These are phyloP conservation scores for Phanerochaete sordida DNA, from an alignment of 768 basidiomycete species.

Conservation along the genomic window DNA sequence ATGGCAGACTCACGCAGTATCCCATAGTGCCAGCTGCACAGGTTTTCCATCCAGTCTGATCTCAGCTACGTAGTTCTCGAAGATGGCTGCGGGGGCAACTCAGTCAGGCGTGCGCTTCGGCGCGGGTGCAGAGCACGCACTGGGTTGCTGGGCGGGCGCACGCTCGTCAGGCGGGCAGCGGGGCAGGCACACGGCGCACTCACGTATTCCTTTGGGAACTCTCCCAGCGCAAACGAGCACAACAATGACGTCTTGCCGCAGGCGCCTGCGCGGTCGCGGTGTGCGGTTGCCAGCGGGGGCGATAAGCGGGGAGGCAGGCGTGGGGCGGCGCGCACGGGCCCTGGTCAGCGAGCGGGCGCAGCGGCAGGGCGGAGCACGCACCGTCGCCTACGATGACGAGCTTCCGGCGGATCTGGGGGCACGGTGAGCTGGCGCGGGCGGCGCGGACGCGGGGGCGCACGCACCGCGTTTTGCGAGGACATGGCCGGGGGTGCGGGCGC, in stretches of 20 bases:
- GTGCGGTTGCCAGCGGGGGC: conserved; percentile 15
- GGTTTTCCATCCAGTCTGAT: conserved; percentile 97
- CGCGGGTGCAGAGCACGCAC: conserved; percentile 25
- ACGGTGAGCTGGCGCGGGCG: conserved; percentile 3
- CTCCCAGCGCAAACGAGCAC: conserved; percentile 89
- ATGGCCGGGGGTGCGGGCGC: conserved; percentile 24
- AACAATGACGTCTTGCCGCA: conserved; percentile 94
- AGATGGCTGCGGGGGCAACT: conserved; percentile 61
- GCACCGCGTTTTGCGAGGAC: conserved; percentile 58
- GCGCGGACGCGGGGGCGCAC: conserved; percentile 25
- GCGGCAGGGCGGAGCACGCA: too few relatives aligned
- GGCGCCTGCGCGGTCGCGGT: conserved; percentile 53
- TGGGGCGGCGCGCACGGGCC: background rate
- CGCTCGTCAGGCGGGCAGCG: background rate
- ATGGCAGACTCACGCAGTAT: conserved; percentile 84
- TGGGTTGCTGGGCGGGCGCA: conserved; percentile 39
- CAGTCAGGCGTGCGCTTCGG: background rate
- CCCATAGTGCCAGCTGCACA: conserved; percentile 96
- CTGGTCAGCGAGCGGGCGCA: too few relatives aligned
- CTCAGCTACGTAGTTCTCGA: conserved; percentile 99
- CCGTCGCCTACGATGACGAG: conserved; percentile 98
- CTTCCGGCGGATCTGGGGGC: conserved; percentile 80
- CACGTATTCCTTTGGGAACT: conserved; percentile 96
- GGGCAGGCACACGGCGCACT: conserved; percentile 29
- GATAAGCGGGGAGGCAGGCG: background rate